Conservation (phyloP, 208 protist species). For the Trypanosoma avium region DNA sequence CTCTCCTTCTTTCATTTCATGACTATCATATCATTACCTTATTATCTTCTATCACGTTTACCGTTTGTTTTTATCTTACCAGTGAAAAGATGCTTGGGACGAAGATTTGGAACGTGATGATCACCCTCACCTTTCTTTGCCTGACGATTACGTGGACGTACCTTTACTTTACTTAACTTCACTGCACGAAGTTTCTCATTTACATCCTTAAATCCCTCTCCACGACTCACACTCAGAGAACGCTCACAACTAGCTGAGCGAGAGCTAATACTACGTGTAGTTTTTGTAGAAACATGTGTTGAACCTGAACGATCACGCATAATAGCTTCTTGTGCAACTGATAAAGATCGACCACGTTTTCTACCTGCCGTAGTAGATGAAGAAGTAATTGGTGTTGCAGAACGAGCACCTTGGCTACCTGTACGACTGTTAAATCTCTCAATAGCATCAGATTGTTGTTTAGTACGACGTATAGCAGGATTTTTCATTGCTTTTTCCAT, state of each 20-base stretch:
- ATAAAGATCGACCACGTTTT: conserved; percentile 79
- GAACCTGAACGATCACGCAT: conserved; percentile 78
- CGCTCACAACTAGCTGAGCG: conserved; percentile 67
- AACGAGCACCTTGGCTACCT: conserved; percentile 61
- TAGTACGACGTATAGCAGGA: conserved; percentile 80
- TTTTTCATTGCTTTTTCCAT: conserved; percentile 92
- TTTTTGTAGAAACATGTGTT: conserved; percentile 77
- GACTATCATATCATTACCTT: neutral
- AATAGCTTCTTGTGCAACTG: conserved; percentile 80
- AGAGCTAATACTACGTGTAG: conserved; percentile 76
- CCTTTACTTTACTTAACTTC: conserved; percentile 87
- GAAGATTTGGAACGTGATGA: conserved; percentile 90
- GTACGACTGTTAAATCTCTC: conserved; percentile 88
- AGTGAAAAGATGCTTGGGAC: conserved; percentile 98
- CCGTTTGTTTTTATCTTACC: conserved; percentile 97
- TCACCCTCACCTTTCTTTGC: conserved; percentile 95
- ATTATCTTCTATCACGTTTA: conserved; percentile 81
- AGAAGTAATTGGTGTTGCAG: conserved; percentile 34
- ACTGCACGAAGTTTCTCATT: conserved; percentile 90
- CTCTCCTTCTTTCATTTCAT: neutral
- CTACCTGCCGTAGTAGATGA: conserved; percentile 20
- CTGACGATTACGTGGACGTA: conserved; percentile 54
- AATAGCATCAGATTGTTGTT: conserved; percentile 72
- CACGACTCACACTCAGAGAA: conserved; percentile 74
- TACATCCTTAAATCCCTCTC: conserved; percentile 85